Base-by-base conservation (phyloP, 805 yeast species). In the Lipomyces kockii region DNA sequence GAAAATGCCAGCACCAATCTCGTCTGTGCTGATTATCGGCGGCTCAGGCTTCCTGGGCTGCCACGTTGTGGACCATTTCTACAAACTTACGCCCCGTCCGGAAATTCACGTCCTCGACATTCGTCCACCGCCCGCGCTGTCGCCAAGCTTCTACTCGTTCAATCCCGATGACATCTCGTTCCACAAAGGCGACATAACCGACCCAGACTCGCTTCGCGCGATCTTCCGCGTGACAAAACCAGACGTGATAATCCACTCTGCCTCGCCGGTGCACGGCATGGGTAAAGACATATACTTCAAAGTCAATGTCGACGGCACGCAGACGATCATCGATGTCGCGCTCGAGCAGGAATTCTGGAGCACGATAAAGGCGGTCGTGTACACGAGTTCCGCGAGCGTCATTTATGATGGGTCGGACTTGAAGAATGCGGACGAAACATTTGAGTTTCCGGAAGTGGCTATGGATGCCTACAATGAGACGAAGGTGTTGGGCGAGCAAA, bases 381-480 rank as follows among this genome's bases (percentile, higher is more conserved):
- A 93, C 80, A 95, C 99, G 1, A 93, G 98, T 0, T 91, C 97
- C 1, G 98, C 99, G 0, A 98, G 99, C 72, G 99, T 95, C 34
- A 89, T 93, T 39, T 95, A 95, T 82, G 91, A 94, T 77, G 99
- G 99, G n/a, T 89, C 87, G 68, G 97, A 94, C 75, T 83, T 95
- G 63, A 86, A 85, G 74, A 95, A 96, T 76, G 99, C 96, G 1
- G 95, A 94, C 78, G 99, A 95, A 80, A 80, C 89, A 17, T 90
- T 93, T 90, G 98, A 98, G 25, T 91, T 91, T 71, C 98, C 98
- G 0, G 86, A 85, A 58, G 85, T 86, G 56, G 95, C 96, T 70
- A 92, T 95, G 98, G 99, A 95, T 77, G 97, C 96, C 0, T 95
- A 95, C 79, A 96, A 95, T 75, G 93, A 90, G 76, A 93, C 98